Evolutionary conservation across 164 flowering plant genomes (phyloP).

Genomic region (Tetrastigma voinierianum): DNA sequence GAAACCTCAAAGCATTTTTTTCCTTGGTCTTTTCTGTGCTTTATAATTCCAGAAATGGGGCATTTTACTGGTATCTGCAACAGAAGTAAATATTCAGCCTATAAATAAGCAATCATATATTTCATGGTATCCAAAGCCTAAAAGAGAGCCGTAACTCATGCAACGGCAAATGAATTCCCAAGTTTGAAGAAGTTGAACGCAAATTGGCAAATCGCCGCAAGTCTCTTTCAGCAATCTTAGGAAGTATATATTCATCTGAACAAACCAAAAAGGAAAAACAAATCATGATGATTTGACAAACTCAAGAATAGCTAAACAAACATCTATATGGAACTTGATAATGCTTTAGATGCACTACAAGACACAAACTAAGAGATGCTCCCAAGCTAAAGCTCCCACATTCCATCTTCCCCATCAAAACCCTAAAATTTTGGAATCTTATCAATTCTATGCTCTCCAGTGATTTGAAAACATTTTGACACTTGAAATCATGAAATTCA

Average conservation of each 20-base stretch:
- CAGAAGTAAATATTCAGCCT: not conserved
- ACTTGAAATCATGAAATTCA: no score
- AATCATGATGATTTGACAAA: not conserved
- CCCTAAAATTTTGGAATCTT: not conserved
- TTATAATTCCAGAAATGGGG: conserved; percentile 66
- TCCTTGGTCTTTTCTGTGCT: conserved; percentile 67
- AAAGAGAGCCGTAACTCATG: conserved; percentile 40
- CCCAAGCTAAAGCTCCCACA: not conserved
- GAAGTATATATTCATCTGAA: conserved; percentile 90
- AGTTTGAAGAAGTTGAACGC: conserved; percentile 49
- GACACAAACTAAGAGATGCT: no score
- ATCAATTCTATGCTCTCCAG: not conserved
- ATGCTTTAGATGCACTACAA: not conserved
- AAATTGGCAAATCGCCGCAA: conserved; percentile 72
- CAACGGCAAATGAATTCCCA: conserved; percentile 54
- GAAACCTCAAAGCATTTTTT: conserved; percentile 78
- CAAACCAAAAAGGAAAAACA: conserved; percentile 11
- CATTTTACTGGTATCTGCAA: conserved; percentile 74
- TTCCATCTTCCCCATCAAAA: not conserved
- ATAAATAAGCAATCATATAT: not conserved
- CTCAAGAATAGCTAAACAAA: not conserved
- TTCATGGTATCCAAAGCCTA: not conserved
- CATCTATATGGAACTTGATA: not conserved
- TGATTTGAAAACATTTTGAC: not conserved
- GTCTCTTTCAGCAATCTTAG: conserved; percentile 89